Conservation (phyloP, 257 asterid species). For the Sherardia arvensis region DNA sequence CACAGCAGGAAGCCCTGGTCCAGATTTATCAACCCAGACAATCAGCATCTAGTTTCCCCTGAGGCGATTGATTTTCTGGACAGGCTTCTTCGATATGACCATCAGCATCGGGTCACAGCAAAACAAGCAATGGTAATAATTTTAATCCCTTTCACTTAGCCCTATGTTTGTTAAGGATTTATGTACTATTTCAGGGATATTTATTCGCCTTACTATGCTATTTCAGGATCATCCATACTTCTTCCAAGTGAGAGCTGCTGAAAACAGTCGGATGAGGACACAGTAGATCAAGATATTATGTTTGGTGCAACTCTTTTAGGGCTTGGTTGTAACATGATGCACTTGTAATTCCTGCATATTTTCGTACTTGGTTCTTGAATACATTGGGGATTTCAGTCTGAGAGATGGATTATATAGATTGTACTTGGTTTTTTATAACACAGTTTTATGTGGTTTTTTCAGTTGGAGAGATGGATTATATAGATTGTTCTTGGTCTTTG, state of each 20-base stretch:
- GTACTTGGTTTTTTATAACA: no score
- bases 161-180: not conserved
- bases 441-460: no score
- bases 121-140: not conserved
- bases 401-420: no score
- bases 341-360: not conserved
- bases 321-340: not conserved
- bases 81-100: not conserved
- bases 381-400: not conserved
- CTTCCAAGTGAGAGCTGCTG: slow-evolving; percentile 3
- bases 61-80: not conserved
- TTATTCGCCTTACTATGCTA: not conserved
- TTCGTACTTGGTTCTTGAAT: not conserved
- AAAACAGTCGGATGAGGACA: slow-evolving; percentile 2
- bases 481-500: no score
- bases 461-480: no score
- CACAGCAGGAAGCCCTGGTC: slow-evolving; percentile 5
- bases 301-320: not conserved
- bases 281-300: not conserved
- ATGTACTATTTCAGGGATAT: not conserved
- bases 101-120: not conserved
- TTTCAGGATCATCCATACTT: not conserved
- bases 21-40: not conserved
- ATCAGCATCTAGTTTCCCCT: not conserved
- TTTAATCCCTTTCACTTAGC: not conserved